Evolutionary conservation across 768 basidiomycete species (phyloP), one percentile per base, ranked within the genome.

Genomic region (Boletus reticulatus): DNA sequence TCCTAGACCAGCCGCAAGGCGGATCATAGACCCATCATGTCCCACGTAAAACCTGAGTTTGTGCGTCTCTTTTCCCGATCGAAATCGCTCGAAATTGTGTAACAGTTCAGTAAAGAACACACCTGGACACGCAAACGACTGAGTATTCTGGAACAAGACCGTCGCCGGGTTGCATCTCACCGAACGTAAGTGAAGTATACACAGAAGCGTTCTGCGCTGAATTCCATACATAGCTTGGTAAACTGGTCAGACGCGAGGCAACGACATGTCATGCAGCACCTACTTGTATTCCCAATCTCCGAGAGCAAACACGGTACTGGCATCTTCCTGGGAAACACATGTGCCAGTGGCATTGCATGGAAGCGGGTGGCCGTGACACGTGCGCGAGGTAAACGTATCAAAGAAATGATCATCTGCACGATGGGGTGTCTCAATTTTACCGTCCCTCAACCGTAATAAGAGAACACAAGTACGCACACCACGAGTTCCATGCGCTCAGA

Each of bases 201-300:
- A 54, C 62, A 0, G 75, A 71, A 5, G 80, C 69, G 48, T 78
- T 77, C 53, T 74, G 68, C 5, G 80, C 80, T 0, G 73, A 59
- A 55, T 78, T 79, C 76, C 77, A 81, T 61, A 81, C 78, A 59
- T 81, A 81, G 47, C 79, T 80, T 59, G 16, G 46, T 1, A 29
- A 0, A 24, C 16, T 34, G 11, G 29, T 60, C 48, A 61, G 43
- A 43, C 4, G 0, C 6, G 4, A n/a, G 6, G 24, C 9, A 37
- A 47, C 16, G 27, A 52, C 47, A 39, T 34, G 34, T 27, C 29
- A 14, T 36, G 14, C 6, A 31, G 19, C 5, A 54, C 56, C 67
- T 70, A 85, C 54, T 73, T 80, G 56, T 85, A 84, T 64, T 85
- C 83, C 81, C 82, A 85, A 55, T 82, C 81, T 0, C 82, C 83